Base-by-base conservation (phyloP, 2,329 filamentous ascomycete species). In the Hypoxylon sp. region DNA sequence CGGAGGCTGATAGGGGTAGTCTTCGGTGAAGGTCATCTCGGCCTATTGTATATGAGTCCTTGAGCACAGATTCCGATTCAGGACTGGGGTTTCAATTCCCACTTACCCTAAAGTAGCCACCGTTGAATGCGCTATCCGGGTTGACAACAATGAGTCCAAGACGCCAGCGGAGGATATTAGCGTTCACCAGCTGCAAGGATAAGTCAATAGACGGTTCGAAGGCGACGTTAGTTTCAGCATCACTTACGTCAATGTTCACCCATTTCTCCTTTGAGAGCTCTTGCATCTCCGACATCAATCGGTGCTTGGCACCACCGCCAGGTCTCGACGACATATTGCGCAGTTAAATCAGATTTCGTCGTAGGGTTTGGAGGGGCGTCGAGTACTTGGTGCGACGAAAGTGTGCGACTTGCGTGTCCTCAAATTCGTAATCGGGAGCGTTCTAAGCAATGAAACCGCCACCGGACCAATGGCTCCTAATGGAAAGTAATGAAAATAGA, bases 71-170 rank as follows among this genome's bases (percentile, higher is more conserved):
- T 43, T 19, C n/a, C 16, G 25, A 16, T 37, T 12, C 16, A 25
- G 5, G 14, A 23, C n/a, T 56, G 11, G 25, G 9, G 57, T 19
- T 56, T 43, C 53, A 27, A 48, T 47, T 19, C 16, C 32, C 59
- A 63, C 79, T 74, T 60, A 87, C 87, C 80, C 88, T 94, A 79
- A 97, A 93, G 79, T 97, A 99, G 70, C 92, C 96, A 65, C 94
- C 94, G 74, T 97, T 90, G 84, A 96, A 98, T 70, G 91, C 85
- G 68, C 94, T 97, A 73, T 97, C 94, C 0, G 92, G 88, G 79
- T 98, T 98, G 74, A 97, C 87, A 37, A 97, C 93, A 82, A 97
- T 94, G 62, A 99, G 87, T 2, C 91, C 94, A 50, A 98, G 84
- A 65, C 88, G 89, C 95, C 96, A 98, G 69, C 89, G 87, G 76